Evolutionary conservation across 2,329 filamentous ascomycete genomes (phyloP), one percentile per base, ranked within the genome.

Genomic region (Stemphylium lycopersici): DNA sequence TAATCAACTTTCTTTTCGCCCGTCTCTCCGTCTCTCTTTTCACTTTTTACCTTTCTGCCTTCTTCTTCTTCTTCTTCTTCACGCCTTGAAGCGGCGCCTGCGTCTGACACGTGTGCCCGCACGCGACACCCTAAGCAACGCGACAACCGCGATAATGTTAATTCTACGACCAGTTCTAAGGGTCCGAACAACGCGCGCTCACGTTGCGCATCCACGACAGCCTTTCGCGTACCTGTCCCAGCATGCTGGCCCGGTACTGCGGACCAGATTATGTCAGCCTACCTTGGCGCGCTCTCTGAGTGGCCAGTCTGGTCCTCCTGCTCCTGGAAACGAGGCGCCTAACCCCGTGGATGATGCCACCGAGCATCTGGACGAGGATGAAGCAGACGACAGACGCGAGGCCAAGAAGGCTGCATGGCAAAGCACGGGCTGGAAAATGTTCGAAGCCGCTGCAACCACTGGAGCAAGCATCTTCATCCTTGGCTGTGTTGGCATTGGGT

Each of bases 381-480:
- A 49, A 38, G 49, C 16, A 56, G 40, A 49, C 20, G 42, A 48
- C 22, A 49, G 31, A 26, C 49, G 56, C 8, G 57, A 65, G 40
- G 55, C 60, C 6, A 59, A 59, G 22, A 64, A 48, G 39, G 52
- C 61, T 7, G 69, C 68, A 36, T 77, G 73, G 70, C 71, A 68
- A 43, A 67, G 66, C 24, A 81, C 80, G 3, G 69, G 70, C 1
- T 81, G 77, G 71, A 82, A 81, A 64, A 82, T 82, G 80, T 79
- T 80, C 57, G 80, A 83, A 58, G 73, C 78, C 43, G 79, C 80
- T 6, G 69, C 78, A 46, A 83, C 80, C 13, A 83, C 80, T 0
- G 76, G 79, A 51, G 80, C 81, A 7, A 81, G 79, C 31, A 78
- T 83, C 48, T 72, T 77, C 40, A 76, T 83, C 41, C 70, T 83